Evolutionary conservation across 2,329 filamentous ascomycete species (phyloP).

Genomic region (Metarhizium brunneum): DNA sequence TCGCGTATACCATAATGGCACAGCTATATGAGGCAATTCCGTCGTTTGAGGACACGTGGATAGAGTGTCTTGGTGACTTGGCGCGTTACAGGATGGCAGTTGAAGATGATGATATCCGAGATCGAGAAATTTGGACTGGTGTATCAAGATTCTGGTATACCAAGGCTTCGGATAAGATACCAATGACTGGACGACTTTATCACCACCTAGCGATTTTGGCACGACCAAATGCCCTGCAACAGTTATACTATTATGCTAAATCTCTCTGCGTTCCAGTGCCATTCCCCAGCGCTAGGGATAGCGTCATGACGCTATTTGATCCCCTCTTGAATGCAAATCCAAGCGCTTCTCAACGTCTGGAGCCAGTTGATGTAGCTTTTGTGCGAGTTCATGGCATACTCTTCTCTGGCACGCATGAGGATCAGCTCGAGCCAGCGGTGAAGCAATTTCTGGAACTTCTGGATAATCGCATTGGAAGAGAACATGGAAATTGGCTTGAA

Average conservation of each 20-base stretch:
- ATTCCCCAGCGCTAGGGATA: constrained; percentile 60
- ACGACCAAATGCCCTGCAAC: constrained; percentile 57
- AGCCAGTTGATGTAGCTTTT: constrained; percentile 45
- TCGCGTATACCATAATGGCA: constrained; percentile 86
- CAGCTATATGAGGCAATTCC: constrained; percentile 66
- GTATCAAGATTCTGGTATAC: constrained; percentile 80
- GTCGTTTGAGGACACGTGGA: constrained; percentile 80
- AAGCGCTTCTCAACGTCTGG: constrained; percentile 17
- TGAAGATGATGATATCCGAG: constrained; percentile 61
- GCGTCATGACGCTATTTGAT: constrained; percentile 60
- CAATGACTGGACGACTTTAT: constrained; percentile 69
- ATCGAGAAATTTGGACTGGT: constrained; percentile 72
- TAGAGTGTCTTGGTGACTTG: constrained; percentile 83
- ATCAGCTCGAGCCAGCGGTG: constrained; percentile 27
- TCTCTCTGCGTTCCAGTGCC: constrained; percentile 58
- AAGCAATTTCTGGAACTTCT: constrained; percentile 43
- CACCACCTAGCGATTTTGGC: constrained; percentile 81
- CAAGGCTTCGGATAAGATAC: constrained; percentile 68
- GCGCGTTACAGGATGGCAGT: constrained; percentile 83
- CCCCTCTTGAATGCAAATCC: constrained; percentile 32
- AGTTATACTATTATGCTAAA: constrained; percentile 65
- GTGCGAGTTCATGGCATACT: constrained; percentile 56
- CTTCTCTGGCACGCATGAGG: constrained; percentile 41
- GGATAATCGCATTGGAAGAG: constrained; percentile 44
- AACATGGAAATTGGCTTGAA: constrained; percentile 41